These are phyloP conservation scores for Phytophthora uliginosa DNA, from an alignment of 352 stramenopile species.

Conservation along the genomic window DNA sequence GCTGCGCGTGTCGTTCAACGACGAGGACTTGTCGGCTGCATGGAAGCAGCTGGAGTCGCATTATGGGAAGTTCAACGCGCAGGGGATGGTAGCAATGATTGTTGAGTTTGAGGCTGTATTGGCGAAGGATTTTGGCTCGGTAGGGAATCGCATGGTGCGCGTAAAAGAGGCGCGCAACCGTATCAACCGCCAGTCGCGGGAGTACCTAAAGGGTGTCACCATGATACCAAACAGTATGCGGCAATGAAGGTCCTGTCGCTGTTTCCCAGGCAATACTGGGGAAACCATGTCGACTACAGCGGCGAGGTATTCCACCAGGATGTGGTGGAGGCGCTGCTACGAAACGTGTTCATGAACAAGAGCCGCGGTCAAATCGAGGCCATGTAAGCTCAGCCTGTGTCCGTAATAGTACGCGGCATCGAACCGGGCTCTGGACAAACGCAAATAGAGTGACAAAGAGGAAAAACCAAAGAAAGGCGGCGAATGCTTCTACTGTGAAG, in stretches of 20 bases:
- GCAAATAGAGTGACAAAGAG: neutral
- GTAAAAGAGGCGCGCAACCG: neutral
- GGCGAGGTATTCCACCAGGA: neutral
- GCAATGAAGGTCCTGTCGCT: neutral
- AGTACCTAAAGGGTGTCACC: neutral
- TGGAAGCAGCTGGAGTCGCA: neutral
- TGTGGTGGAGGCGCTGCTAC: neutral
- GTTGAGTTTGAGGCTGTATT: slow-evolving; percentile 5
- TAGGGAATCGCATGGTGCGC: neutral
- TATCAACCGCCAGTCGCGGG: neutral
- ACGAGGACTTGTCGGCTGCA: neutral
- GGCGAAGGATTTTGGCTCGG: neutral
- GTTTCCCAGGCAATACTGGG: slow-evolving; percentile 10
- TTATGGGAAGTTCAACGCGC: neutral
- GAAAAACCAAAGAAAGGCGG: neutral
- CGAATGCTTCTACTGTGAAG: slow-evolving; percentile 10
- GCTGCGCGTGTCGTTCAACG: neutral
- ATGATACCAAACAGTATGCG: neutral
- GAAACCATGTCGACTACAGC: neutral
- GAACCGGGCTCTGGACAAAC: neutral
- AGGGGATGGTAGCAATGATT: neutral
- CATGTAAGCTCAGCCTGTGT: neutral
- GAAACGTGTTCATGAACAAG: slow-evolving; percentile 10
- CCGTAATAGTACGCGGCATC: neutral
- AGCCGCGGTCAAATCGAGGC: slow-evolving; percentile 9